Conservation (phyloP, 192 early-diverging fungal genomes). For the Backusella macrospora region DNA sequence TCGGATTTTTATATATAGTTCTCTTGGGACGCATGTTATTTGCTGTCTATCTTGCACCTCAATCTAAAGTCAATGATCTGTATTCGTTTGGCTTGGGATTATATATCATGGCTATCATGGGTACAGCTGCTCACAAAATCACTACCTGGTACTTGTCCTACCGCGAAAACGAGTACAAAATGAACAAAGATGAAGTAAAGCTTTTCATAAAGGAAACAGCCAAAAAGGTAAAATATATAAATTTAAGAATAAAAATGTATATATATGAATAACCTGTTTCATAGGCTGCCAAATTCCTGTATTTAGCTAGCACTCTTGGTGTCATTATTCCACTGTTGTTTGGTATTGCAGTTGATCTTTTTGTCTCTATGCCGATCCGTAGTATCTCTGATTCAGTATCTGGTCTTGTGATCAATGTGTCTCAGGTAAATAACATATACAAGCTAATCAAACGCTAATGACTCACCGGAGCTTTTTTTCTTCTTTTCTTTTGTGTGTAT, state of each 20-base stretch:
- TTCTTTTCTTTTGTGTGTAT: neutral
- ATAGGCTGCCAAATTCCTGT: conserved; percentile 46
- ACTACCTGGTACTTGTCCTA: conserved; percentile 16
- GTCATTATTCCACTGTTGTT: conserved; percentile 69
- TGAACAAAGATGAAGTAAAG: conserved; percentile 14
- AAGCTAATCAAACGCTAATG: neutral
- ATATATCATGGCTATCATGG: conserved; percentile 47
- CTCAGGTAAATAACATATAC: conserved; percentile 37
- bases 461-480: neutral
- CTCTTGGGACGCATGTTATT: conserved; percentile 59
- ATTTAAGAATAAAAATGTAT: conserved; percentile 17
- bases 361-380: conserved; percentile 66
- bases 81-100: conserved; percentile 75
- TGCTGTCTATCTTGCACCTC: conserved; percentile 45
- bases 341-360: conserved; percentile 74
- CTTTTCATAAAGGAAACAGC: conserved; percentile 21
- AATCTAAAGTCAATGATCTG: conserved; percentile 74
- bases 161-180: conserved; percentile 19
- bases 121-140: conserved; percentile 39
- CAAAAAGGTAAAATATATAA: conserved; percentile 17
- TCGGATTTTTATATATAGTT: conserved; percentile 47
- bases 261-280: neutral
- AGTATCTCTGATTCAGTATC: conserved; percentile 26
- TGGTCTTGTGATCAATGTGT: conserved; percentile 30
- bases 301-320: conserved; percentile 58